Conservation (phyloP, 1,284 basidiomycete genomes). For the Ustilago nuda region DNA sequence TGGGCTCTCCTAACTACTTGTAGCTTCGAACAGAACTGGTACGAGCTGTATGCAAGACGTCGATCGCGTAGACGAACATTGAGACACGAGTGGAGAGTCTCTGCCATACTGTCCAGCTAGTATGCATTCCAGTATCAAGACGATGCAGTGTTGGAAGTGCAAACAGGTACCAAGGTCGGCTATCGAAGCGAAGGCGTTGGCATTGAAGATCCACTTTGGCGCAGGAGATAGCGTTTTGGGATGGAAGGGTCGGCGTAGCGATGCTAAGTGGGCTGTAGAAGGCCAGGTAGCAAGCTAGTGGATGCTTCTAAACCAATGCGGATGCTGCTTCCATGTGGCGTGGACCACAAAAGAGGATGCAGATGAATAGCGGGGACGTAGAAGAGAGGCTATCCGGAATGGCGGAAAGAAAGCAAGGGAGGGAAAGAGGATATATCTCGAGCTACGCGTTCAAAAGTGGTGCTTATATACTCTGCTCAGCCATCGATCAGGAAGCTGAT, state of each 20-base stretch:
- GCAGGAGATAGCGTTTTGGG: slow-evolving; percentile 18
- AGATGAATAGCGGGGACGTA: background rate
- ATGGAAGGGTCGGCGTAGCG: slow-evolving; percentile 12
- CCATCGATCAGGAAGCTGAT: background rate
- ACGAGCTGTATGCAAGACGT: background rate
- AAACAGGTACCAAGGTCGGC: background rate
- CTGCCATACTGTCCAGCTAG: too few species aligned
- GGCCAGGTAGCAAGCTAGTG: background rate
- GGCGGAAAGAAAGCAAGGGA: background rate
- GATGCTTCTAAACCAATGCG: slow-evolving; percentile 11
- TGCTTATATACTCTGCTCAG: slow-evolving; percentile 7
- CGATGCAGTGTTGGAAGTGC: background rate
- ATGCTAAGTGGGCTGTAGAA: slow-evolving; percentile 18
- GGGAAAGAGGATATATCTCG: slow-evolving; percentile 33
- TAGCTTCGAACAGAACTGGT: background rate
- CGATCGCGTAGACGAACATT: background rate
- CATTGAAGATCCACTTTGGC: slow-evolving; percentile 9
- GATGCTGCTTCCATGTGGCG: background rate
- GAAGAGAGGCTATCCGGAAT: background rate
- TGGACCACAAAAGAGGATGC: background rate
- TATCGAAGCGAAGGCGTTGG: slow-evolving; percentile 23
- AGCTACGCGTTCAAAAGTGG: slow-evolving; percentile 1
- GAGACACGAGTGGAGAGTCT: too few species aligned
- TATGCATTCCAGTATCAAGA: background rate
- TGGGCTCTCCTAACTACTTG: too few species aligned